phyloP scores from a whole-genome alignment of 2,329 filamentous ascomycete species.

The Ascochyta viciae-villosae region DNA sequence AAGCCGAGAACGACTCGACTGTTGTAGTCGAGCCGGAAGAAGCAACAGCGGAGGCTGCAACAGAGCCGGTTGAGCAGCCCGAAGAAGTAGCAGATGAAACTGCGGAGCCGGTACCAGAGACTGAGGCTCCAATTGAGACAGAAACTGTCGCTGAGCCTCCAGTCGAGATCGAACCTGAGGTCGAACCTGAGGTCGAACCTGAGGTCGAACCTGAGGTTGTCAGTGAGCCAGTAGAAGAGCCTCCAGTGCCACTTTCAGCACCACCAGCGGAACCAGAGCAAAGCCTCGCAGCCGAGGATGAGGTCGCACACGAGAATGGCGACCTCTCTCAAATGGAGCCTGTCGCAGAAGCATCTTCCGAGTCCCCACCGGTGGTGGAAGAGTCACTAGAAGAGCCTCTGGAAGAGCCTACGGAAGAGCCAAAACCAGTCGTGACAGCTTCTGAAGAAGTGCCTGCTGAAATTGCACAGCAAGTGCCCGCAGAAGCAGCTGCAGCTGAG shows the following conservation, averaged over 20 bases:
- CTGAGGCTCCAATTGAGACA: neutral
- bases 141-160: conserved; percentile 1
- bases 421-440: neutral
- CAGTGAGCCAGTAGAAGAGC: neutral
- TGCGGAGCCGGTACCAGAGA: neutral
- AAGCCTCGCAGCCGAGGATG: neutral
- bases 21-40: conserved; percentile 1
- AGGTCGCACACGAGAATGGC: neutral
- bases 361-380: neutral
- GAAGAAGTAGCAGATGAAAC: neutral
- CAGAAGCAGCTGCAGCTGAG: neutral
- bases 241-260: neutral
- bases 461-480: neutral
- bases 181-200: no score
- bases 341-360: neutral
- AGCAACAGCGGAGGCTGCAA: neutral
- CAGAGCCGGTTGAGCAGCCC: conserved; percentile 5
- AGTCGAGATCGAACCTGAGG: neutral
- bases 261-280: conserved; percentile 6
- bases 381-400: neutral
- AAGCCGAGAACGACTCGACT: neutral
- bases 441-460: neutral
- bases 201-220: conserved; percentile 7
- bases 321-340: neutral
- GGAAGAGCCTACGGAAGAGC: neutral